Evolutionary conservation across 164 flowering plant genomes (phyloP), one percentile per base, ranked within the genome.

Genomic region (Berberis vulgaris): DNA sequence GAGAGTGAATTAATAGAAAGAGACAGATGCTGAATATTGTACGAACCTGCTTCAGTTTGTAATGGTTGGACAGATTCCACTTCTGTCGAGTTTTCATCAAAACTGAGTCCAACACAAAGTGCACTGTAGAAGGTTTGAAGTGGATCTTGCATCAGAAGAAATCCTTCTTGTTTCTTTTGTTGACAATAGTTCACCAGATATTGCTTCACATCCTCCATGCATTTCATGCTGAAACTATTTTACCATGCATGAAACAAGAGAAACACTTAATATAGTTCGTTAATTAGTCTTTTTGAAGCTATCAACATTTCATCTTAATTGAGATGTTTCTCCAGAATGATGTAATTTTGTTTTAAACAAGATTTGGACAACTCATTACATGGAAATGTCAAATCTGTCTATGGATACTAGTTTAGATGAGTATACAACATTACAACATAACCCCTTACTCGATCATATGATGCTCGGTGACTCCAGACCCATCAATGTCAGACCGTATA

Each of bases 401-500:
- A 26, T 26, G 26, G 26, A 26, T 26, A 26, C 0, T 26, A 26
- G 26, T 26, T 26, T 26, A 26, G 26, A 26, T 26, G 26, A 26
- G 26, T 26, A 26, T 26, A 26, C 26, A 26, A 1, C n/a, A 60
- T 11, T 26, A 26, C 26, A 26, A 1, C n/a, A 60, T 11, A 4
- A 60, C 4, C 7, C 54, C 86, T 70, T 66, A 83, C 90, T 83
- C 79, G 12, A 78, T 54, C 79, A 78, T 77, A 41, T 68, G 73
- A 57, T 67, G 67, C 12, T 68, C 69, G 0, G 2, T 38, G 0
- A 69, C 46, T 41, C 69, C 43, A 57, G 38, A 10, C 10, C 6
- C 68, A 60, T 47, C n/a, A 2, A 3, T 44, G 52, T 40, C 26
- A 5, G 4, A 11, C 43, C 10, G 69, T 12, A 46, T 65, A 54